Evolutionary conservation across 83 land plant genomes (phyloP), one percentile per base, ranked within the genome.

Genomic region (Picea abies): DNA sequence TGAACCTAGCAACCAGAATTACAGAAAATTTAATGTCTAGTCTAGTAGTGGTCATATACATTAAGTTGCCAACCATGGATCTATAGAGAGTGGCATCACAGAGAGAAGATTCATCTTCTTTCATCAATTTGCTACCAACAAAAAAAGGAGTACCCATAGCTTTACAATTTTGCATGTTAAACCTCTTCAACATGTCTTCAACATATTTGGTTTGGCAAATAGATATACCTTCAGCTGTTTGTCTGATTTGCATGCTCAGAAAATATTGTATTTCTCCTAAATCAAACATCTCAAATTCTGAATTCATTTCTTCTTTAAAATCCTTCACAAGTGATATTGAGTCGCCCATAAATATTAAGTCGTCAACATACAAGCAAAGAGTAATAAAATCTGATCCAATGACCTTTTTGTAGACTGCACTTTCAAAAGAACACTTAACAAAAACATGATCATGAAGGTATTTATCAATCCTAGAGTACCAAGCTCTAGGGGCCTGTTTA

Each of bases 31-130:
- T 29, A 35, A 71, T 75, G 37, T 83, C 80, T n/a, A 25, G 78
- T 75, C 88, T 52, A 32, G 82, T 80, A 23, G 79, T 26, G 12
- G 78, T 70, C 25, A 86, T 25, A 80, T 86, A 86, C 58, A 86
- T 12, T 23, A 86, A 60, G 26, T 56, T 26, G 3, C 84, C 84
- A 23, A 86, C 58, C 4, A 86, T 0, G 17, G 76, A 65, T 68
- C 76, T 81, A 52, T 65, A 85, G 5, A 17, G 4, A 41, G 44
- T 47, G 16, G 17, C 81, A 68, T 85, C 32, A 17, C 20, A 70
- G 0, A 49, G 23, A 14, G 64, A 0, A 11, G 12, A 6, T 8
- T 49, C 63, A 35, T 76, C 75, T 5, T 2, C 22, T 8, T 22
- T 44, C n/a, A 71, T 19, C 9, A 19, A 0, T 16, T 72, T 16